These are phyloP conservation scores for Coemansia sp. DNA, from an alignment of 192 early-diverging fungal genomes.

Conservation along the genomic window DNA sequence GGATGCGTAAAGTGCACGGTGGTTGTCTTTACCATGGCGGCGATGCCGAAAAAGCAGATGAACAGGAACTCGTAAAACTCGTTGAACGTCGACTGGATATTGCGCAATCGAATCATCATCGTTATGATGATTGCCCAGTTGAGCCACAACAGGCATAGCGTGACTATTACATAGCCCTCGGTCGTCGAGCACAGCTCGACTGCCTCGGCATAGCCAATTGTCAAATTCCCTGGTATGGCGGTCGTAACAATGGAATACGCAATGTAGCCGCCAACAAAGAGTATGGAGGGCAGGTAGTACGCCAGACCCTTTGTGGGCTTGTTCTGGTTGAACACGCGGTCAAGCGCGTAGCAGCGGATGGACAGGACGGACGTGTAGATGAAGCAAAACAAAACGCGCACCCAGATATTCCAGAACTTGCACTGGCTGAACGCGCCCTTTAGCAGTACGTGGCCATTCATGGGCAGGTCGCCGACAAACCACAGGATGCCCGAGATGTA, in stretches of 20 bases:
- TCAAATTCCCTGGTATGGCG: neutral
- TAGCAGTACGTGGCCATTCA: slow-evolving; percentile 13
- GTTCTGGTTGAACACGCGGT: slow-evolving; percentile 20
- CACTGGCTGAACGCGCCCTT: slow-evolving; percentile 11
- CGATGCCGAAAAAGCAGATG: slow-evolving; percentile 10
- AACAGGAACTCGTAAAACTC: slow-evolving; percentile 21
- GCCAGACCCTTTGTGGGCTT: slow-evolving; percentile 8
- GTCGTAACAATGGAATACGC: slow-evolving; percentile 1
- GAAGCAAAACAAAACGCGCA: slow-evolving; percentile 13
- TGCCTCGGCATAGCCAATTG: slow-evolving; percentile 7
- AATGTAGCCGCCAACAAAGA: neutral
- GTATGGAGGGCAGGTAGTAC: slow-evolving; percentile 7
- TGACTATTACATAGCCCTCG: slow-evolving; percentile 9
- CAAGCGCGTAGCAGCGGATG: slow-evolving; percentile 5
- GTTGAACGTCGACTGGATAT: slow-evolving; percentile 26
- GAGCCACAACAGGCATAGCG: slow-evolving; percentile 16
- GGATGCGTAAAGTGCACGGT: slow-evolving; percentile 8
- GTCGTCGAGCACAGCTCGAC: slow-evolving; percentile 18
- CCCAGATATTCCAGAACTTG: slow-evolving; percentile 16
- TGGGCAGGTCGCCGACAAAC: slow-evolving; percentile 22
- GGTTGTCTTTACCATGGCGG: slow-evolving; percentile 22
- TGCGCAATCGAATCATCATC: slow-evolving; percentile 16
- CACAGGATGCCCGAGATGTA: slow-evolving; percentile 14
- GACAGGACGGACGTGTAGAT: slow-evolving; percentile 10
- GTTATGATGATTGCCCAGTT: slow-evolving; percentile 16